Conservation (phyloP, 164 flowering plant species). For the Dillenia turbinata region DNA sequence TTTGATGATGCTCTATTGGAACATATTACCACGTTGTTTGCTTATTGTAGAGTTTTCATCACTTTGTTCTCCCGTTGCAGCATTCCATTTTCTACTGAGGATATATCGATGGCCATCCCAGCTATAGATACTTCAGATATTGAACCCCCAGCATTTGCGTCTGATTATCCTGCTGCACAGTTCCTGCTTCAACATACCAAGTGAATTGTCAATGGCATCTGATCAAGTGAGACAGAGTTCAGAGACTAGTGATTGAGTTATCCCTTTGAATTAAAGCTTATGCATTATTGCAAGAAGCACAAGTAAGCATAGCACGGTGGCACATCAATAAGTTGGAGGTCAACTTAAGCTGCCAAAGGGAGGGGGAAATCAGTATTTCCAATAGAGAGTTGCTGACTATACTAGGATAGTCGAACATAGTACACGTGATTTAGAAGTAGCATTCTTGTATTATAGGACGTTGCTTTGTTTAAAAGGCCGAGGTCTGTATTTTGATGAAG, state of each 20-base stretch:
- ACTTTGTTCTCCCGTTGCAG: slow-evolving; percentile 33
- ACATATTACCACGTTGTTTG: too few relatives aligned
- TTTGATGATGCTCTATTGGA: too few relatives aligned
- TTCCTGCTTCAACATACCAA: slow-evolving; percentile 34
- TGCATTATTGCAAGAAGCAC: background rate
- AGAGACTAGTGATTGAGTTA: background rate
- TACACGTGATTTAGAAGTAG: too few relatives aligned
- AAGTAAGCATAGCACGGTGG: too few relatives aligned
- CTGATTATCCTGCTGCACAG: slow-evolving; percentile 59
- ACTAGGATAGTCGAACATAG: too few relatives aligned
- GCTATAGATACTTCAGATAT: slow-evolving; percentile 58
- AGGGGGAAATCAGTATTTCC: too few relatives aligned
- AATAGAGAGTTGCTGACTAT: too few relatives aligned
- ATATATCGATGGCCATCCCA: slow-evolving; percentile 87
- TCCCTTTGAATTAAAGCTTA: background rate
- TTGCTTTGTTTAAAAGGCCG: too few relatives aligned
- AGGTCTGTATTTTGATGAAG: too few relatives aligned
- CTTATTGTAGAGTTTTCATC: background rate
- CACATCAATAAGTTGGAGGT: too few relatives aligned
- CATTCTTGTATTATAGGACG: too few relatives aligned
- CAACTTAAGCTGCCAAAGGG: too few relatives aligned
- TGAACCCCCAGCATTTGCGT: slow-evolving; percentile 49
- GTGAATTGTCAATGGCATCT: slow-evolving; percentile 9
- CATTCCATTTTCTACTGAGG: slow-evolving; percentile 94
- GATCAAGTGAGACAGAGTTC: background rate